phyloP scores from a whole-genome alignment of 1,139 yeast species.

The Hemisphaericaspora lyxosophila region DNA sequence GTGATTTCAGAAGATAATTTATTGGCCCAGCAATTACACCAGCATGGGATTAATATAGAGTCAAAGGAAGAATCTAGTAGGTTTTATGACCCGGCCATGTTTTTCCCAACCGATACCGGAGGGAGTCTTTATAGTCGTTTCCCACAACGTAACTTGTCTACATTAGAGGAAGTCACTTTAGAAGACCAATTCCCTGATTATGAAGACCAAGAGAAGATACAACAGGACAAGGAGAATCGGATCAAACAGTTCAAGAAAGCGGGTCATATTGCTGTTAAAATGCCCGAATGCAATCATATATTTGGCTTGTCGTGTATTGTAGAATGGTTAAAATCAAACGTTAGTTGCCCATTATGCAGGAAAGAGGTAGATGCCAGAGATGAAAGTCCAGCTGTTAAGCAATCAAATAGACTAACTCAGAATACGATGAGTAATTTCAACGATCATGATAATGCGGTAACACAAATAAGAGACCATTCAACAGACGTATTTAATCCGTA shows the following conservation, averaged over 20 bases:
- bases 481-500: conserved; percentile 43
- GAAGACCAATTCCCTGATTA: conserved; percentile 38
- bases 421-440: conserved; percentile 17
- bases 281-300: conserved; percentile 44
- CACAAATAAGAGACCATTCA: conserved; percentile 29
- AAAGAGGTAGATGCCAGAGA: conserved; percentile 38
- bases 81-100: conserved; percentile 40
- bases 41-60: conserved; percentile 8
- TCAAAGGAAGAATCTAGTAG: conserved; percentile 7
- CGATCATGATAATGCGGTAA: conserved; percentile 19
- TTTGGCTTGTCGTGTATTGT: conserved; percentile 45
- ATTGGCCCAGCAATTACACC: conserved; percentile 1
- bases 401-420: conserved; percentile 16
- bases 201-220: conserved; percentile 16
- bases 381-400: conserved; percentile 19
- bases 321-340: conserved; percentile 44
- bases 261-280: conserved; percentile 41
- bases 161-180: conserved; percentile 22
- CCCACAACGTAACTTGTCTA: conserved; percentile 32
- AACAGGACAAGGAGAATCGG: conserved; percentile 14
- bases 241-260: conserved; percentile 17
- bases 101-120: conserved; percentile 38
- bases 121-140: conserved; percentile 32
- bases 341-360: conserved; percentile 48
- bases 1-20: conserved; percentile 1